Evolutionary conservation across 1,284 basidiomycete genomes (phyloP), one percentile per base, ranked within the genome.

Genomic region (Pseudozyma pruni): DNA sequence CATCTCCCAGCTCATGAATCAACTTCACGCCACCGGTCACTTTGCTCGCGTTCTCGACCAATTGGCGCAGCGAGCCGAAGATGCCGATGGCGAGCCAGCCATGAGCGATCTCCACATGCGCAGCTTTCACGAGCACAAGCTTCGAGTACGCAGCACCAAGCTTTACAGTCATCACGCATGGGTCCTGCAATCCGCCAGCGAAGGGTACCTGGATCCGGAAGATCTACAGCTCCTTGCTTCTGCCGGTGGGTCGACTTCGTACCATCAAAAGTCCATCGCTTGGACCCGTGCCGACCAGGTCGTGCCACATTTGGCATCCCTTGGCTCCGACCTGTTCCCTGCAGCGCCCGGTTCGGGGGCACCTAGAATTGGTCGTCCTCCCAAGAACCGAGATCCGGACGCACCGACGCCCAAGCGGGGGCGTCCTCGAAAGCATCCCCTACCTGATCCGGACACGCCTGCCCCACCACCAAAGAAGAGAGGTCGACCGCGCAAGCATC

Each of bases 171-270:
- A 59, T 22, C 69, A 72, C 25, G 62, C 69, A 1, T 72, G 69
- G 69, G 59, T 62, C 3, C 52, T 72, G 14, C 69, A 72, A 37
- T 43, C 50, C 31, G 69, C 69, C 46, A 62, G 63, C 51, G 69
- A 56, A 8, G 69, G 69, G 34, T 53, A 51, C 25, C 48, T 72
- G 10, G 50, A 67, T 25, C 50, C 45, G 4, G 39, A 54, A 1
- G 62, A 72, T 11, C 35, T 51, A 11, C 51, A 47, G 1, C 33
- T 53, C 11, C 58, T 72, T 14, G 58, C 53, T 17, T 41, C 43
- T 1, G 58, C 69, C n/a, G 69, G 69, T 4, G 62, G 69, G 3
- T 20, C 53, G 17, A 48, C 63, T 4, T 35, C 38, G 25, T 52
- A 49, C 42, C 58, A 72, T 39, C 43, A 9, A 25, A 41, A 43